Evolutionary conservation across 2,329 filamentous ascomycete genomes (phyloP), one percentile per base, ranked within the genome.

Genomic region (Penicillium fuscoglaucum): DNA sequence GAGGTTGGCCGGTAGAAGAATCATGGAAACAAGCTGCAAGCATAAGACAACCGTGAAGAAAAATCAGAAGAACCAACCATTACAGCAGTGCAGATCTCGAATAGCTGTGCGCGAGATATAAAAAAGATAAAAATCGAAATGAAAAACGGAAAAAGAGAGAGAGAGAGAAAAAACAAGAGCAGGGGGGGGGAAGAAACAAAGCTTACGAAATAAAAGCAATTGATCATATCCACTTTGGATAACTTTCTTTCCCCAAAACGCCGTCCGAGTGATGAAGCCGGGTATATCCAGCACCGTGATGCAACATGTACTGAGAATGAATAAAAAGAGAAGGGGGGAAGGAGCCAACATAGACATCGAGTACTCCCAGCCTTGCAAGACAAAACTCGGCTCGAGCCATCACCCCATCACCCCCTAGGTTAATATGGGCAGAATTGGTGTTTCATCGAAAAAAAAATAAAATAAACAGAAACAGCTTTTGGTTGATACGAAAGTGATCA

Each of bases 201-300:
- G 54, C 50, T 61, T 55, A 61, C 50, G 45, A 59, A 52, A 47
- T 54, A 56, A 48, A 52, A 57, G 49, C 55, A 59, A 62, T 59
- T 52, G 60, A 61, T 62, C 56, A 56, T 66, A 63, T 65, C 48
- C 64, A 33, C 56, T 48, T 53, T 52, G 59, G 59, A 63, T 65
- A 64, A 64, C 68, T 62, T 63, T 62, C 56, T 65, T 60, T 66
- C 66, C 64, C 63, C 55, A 37, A 43, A 76, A 75, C 73, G 73
- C 73, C 74, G 63, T 73, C 73, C 73, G 64, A 73, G 68, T 69
- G 68, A 73, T 72, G 67, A 75, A 78, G 74, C 75, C 75, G 76
- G 76, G 76, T 78, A 78, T 78, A 78, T 78, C 76, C 76, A 76
- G 76, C 75, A 77, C 76, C 76, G 70, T 74, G 69, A 78, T 78